Evolutionary conservation across 805 yeast genomes (phyloP).

Genomic region (Starmerella khaoyaiensis): DNA sequence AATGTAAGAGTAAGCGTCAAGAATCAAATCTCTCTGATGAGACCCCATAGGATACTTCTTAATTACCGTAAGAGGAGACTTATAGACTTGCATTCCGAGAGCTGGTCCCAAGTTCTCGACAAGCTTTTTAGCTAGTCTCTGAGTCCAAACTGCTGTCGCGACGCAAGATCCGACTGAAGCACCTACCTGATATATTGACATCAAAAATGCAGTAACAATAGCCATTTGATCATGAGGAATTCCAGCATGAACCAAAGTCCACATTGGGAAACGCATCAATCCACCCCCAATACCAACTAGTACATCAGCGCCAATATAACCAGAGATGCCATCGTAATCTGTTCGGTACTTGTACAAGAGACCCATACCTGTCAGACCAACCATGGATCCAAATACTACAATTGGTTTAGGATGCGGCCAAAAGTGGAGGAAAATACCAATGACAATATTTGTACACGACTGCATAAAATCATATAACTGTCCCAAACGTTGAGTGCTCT

Average conservation of each 20-base stretch:
- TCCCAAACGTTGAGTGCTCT: slow-evolving; percentile 55
- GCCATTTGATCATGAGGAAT: slow-evolving; percentile 56
- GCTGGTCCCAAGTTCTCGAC: slow-evolving; percentile 28
- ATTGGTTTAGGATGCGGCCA: slow-evolving; percentile 45
- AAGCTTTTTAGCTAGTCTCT: slow-evolving; percentile 38
- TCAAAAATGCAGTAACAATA: slow-evolving; percentile 42
- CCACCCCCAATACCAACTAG: slow-evolving; percentile 64
- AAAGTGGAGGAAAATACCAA: slow-evolving; percentile 41
- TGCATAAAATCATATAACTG: slow-evolving; percentile 53
- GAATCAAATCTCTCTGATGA: slow-evolving; percentile 44
- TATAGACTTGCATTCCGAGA: slow-evolving; percentile 37
- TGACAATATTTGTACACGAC: slow-evolving; percentile 43
- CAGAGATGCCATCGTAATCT: slow-evolving; percentile 34
- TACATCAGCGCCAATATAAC: slow-evolving; percentile 53
- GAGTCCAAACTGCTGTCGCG: slow-evolving; percentile 63
- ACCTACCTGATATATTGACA: slow-evolving; percentile 50
- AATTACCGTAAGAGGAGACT: slow-evolving; percentile 42
- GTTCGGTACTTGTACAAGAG: slow-evolving; percentile 44
- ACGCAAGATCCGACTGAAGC: slow-evolving; percentile 49
- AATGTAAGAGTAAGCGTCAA: slow-evolving; percentile 43
- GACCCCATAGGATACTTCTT: slow-evolving; percentile 44
- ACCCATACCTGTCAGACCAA: slow-evolving; percentile 53
- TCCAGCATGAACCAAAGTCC: slow-evolving; percentile 46
- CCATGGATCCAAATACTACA: slow-evolving; percentile 42
- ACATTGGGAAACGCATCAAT: slow-evolving; percentile 54